Evolutionary conservation across 352 stramenopile genomes (phyloP), one percentile per base, ranked within the genome.

Genomic region (Phytophthora kernoviae): DNA sequence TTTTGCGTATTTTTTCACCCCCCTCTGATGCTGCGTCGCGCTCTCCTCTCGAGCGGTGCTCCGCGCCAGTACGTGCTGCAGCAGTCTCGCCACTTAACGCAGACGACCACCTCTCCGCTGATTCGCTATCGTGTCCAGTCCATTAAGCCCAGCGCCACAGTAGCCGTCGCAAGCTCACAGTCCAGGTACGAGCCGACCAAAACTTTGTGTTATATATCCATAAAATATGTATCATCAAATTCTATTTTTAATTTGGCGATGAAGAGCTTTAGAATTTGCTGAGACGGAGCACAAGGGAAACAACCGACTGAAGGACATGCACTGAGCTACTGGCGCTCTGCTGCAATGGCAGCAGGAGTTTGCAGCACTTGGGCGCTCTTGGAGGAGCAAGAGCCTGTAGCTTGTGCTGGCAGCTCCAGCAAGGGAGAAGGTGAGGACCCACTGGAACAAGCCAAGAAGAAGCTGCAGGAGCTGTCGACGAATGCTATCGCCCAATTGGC

Each of bases 361-460:
- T 70, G 49, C 58, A 49, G 40, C 0, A 21, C 44, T 34, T 24
- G 69, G 33, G 40, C 17, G 8, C 33, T 69, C 11, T 22, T 65
- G 20, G 56, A 68, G 14, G 49, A 62, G 5, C 52, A 53, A 6
- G 24, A 66, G 20, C 54, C 58, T 4, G 52, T 59, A 0, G 36
- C 54, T 10, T 76, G 68, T 58, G 62, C 62, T 17, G 55, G 18
- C 24, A 59, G 22, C n/a, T 59, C 58, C 4, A 37, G 12, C 6
- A 66, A 61, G 44, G 21, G 27, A 10, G 58, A 66, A n/a, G 55
- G 63, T 0, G 73, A 86, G 1, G 73, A 91, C 51, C 39, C 81
- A 0, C 21, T 91, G 32, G 79, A 79, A 50, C 69, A 85, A 53
- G 48, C 81, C 47, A 87, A 88, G 63, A 80, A 87, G 51, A 88